Conservation (phyloP, 2,329 filamentous ascomycete genomes). For the Biscogniauxia mediterranea region DNA sequence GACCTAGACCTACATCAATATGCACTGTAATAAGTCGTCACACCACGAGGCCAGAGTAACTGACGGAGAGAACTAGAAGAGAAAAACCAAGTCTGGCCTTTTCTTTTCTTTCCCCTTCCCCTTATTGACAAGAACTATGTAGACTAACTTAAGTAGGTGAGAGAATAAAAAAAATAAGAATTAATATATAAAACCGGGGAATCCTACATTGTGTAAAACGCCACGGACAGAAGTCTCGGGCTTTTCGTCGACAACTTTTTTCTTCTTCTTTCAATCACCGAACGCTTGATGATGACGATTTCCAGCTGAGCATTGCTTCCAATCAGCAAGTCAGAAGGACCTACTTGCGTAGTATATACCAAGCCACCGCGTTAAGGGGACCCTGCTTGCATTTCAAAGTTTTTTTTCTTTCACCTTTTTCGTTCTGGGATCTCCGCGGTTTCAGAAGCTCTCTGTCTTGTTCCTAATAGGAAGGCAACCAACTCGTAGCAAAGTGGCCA, state of each 20-base stretch:
- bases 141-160: too few species aligned
- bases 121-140: too few species aligned
- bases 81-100: too few species aligned
- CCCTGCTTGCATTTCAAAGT: neutral
- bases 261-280: neutral
- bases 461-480: neutral
- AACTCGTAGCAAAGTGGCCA: neutral
- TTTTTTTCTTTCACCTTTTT: neutral
- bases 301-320: neutral
- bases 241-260: neutral
- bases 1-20: too few species aligned
- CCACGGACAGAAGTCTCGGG: neutral
- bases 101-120: too few species aligned
- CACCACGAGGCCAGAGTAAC: too few species aligned
- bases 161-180: too few species aligned
- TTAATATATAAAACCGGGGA: too few species aligned
- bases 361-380: neutral
- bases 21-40: too few species aligned
- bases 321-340: neutral
- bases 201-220: neutral
- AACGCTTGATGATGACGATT: neutral
- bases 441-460: neutral
- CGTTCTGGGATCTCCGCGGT: neutral
- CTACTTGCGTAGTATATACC: neutral
- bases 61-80: too few species aligned